These are phyloP conservation scores for Purshia tridentata DNA, from an alignment of 306 rosid species.

Conservation along the genomic window DNA sequence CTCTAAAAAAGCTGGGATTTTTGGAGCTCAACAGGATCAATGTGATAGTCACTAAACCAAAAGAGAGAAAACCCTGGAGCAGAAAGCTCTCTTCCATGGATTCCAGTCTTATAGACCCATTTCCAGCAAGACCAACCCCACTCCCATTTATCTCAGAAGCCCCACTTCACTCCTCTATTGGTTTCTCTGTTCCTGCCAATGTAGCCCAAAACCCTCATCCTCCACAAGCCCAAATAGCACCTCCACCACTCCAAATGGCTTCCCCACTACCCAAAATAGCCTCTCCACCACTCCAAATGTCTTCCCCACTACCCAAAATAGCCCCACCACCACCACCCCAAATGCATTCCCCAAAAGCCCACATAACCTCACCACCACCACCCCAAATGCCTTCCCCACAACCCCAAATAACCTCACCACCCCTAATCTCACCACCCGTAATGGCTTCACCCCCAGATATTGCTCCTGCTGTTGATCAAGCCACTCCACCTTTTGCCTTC, in stretches of 20 bases:
- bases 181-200: slow-evolving; percentile 45
- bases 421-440: background rate
- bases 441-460: slow-evolving; percentile 30
- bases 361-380: slow-evolving; percentile 13
- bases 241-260: slow-evolving; percentile 43
- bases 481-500: slow-evolving; percentile 32
- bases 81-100: slow-evolving; percentile 59
- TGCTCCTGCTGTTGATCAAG: no score
- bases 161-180: slow-evolving; percentile 49
- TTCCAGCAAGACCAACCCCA: slow-evolving; percentile 60
- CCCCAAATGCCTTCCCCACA: slow-evolving; percentile 34
- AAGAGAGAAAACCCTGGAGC: slow-evolving; percentile 27
- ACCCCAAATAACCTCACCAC: slow-evolving; percentile 26
- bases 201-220: slow-evolving; percentile 47
- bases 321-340: slow-evolving; percentile 32
- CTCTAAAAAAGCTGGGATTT: slow-evolving; percentile 55
- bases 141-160: slow-evolving; percentile 53
- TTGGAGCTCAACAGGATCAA: slow-evolving; percentile 39
- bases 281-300: slow-evolving; percentile 44
- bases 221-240: slow-evolving; percentile 36
- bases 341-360: no score
- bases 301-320: slow-evolving; percentile 14
- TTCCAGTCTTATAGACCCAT: slow-evolving; percentile 30
- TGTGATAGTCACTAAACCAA: slow-evolving; percentile 26
- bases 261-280: slow-evolving; percentile 19